A percentile compares a stretch with the other conserved stretches of the same genome.
Conservation (phyloP, 2,329 filamentous ascomycete species). For the Clarireedia hainanense region DNA sequence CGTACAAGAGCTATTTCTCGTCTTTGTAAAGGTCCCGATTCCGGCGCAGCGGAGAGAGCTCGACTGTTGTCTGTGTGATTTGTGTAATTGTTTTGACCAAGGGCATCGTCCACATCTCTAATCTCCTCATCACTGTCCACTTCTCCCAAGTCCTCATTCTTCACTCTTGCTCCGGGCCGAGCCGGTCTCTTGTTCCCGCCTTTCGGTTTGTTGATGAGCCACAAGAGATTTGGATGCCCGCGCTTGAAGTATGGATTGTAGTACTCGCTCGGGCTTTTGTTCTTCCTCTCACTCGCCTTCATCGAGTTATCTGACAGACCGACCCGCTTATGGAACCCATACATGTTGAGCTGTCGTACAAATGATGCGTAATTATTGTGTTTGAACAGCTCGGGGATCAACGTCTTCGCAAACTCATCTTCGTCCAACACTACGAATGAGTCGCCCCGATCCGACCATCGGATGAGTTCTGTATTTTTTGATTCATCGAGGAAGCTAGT, state of each 20-base stretch:
- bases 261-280: conserved; percentile 97
- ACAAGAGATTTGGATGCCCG: conserved; percentile 83
- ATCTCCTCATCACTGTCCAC: conserved; percentile 63
- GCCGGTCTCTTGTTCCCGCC: conserved; percentile 52
- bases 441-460: conserved; percentile 94
- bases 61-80: conserved; percentile 38
- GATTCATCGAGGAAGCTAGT: conserved; percentile 83
- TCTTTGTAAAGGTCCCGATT: conserved; percentile 43
- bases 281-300: conserved; percentile 92
- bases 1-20: conserved; percentile 73
- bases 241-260: conserved; percentile 94
- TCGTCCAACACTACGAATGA: conserved; percentile 96
- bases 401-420: conserved; percentile 71
- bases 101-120: conserved; percentile 33
- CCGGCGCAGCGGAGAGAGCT: conserved; percentile 28
- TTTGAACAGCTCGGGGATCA: conserved; percentile 71
- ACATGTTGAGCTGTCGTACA: conserved; percentile 63
- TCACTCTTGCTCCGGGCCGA: conserved; percentile 40
- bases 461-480: conserved; percentile 89
- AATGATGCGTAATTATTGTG: conserved; percentile 76
- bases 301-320: conserved; percentile 94
- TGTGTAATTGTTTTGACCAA: conserved; percentile 18
- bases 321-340: conserved; percentile 62
- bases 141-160: conserved; percentile 56
- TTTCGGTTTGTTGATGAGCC: conserved; percentile 95